phyloP scores from a whole-genome alignment of 75 land plant genomes.

The Cupressus sempervirens region DNA sequence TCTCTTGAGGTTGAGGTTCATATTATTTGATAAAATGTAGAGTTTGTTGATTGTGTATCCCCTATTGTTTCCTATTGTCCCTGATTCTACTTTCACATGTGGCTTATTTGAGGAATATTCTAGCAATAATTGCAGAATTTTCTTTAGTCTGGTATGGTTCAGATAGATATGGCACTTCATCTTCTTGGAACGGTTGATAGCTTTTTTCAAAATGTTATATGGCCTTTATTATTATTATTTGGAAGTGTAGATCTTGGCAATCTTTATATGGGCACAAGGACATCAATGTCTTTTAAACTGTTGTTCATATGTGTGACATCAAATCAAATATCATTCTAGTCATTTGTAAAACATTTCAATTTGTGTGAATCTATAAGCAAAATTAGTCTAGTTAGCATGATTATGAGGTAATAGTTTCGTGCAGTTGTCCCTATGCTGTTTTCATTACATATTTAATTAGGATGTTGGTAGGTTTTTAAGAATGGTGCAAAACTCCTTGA shows the following conservation, averaged over 20 bases:
- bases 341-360: neutral
- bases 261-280: neutral
- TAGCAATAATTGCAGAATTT: neutral
- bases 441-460: no score
- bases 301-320: neutral
- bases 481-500: neutral
- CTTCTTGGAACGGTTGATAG: neutral
- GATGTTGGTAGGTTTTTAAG: no score
- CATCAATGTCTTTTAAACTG: neutral
- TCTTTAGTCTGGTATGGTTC: neutral
- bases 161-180: neutral
- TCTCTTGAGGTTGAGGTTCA: no score
- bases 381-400: neutral
- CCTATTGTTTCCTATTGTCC: no score
- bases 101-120: neutral
- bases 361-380: neutral
- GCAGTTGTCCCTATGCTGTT: neutral
- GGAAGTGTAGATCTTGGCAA: neutral
- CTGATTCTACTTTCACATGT: no score
- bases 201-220: neutral
- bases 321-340: neutral
- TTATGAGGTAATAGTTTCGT: neutral
- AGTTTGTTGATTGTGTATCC: no score
- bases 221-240: neutral
- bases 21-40: no score